Evolutionary conservation across 176 grass and related monocot species (phyloP).

Genomic region (Sorghum bicolor): DNA sequence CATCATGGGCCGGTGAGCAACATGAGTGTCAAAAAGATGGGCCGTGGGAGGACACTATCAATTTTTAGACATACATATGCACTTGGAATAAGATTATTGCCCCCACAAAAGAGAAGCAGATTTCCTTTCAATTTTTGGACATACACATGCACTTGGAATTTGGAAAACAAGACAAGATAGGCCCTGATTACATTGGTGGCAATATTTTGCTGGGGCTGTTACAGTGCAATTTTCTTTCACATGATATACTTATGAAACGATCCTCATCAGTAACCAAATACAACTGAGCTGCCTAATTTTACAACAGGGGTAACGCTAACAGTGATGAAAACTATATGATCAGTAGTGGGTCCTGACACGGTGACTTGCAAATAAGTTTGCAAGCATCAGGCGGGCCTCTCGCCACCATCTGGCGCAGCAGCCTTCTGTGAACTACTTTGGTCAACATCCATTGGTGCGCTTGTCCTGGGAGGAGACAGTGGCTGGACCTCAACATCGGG

Average conservation of each 20-base stretch:
- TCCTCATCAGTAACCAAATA: neutral
- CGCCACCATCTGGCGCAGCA: conserved; percentile 34
- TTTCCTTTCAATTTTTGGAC: neutral
- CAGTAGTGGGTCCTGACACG: conserved; percentile 7
- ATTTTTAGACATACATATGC: too few relatives aligned
- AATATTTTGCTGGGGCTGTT: neutral
- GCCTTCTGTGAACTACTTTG: conserved; percentile 43
- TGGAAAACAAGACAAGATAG: neutral
- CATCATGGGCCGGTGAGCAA: neutral
- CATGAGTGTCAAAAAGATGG: neutral
- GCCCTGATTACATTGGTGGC: neutral
- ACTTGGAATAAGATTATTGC: neutral
- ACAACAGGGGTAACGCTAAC: neutral
- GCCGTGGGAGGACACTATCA: too few relatives aligned
- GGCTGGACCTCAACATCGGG: conserved; percentile 89
- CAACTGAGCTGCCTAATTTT: conserved; percentile 26
- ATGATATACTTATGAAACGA: neutral
- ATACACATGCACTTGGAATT: neutral
- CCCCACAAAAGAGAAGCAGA: neutral
- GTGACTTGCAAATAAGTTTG: neutral
- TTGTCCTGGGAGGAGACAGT: conserved; percentile 73
- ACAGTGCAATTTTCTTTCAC: neutral
- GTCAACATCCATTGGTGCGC: conserved; percentile 52
- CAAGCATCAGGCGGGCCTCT: conserved; percentile 41
- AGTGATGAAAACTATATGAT: neutral